Evolutionary conservation across 192 early-diverging fungal species (phyloP).

Genomic region (Coemansia sp.): DNA sequence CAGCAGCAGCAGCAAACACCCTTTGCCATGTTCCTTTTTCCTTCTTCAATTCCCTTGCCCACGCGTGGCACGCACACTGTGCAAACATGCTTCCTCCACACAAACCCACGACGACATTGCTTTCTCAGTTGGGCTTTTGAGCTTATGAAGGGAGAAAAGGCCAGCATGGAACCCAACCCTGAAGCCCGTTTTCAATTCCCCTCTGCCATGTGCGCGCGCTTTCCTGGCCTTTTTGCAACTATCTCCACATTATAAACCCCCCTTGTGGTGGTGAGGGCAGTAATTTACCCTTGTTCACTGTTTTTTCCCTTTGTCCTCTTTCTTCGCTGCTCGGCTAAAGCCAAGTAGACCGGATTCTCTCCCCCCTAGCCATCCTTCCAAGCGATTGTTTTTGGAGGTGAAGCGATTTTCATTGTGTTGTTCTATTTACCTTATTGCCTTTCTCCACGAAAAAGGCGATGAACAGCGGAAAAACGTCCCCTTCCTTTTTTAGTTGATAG

Average conservation of each 20-base stretch:
- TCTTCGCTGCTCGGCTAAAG: background rate
- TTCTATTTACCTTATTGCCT: background rate
- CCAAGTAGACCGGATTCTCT: background rate
- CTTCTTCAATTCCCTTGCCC: background rate
- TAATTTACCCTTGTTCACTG: conserved; percentile 17
- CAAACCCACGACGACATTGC: too few relatives aligned
- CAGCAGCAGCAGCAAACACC: too few relatives aligned
- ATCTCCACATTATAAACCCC: conserved; percentile 4
- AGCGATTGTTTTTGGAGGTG: background rate
- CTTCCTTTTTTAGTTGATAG: background rate
- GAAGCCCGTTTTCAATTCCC: background rate
- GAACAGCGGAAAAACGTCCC: conserved; percentile 4
- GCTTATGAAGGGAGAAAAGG: background rate
- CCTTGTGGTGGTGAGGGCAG: conserved; percentile 6
- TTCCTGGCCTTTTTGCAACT: background rate
- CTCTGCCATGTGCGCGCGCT: background rate
- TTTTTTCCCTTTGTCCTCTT: conserved; percentile 5
- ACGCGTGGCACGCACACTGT: conserved; percentile 9
- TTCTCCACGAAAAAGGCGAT: background rate
- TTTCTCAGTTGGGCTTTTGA: too few relatives aligned
- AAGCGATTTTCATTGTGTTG: background rate
- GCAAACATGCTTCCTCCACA: background rate
- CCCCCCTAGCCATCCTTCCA: background rate
- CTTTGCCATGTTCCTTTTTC: conserved; percentile 3
- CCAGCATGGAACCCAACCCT: background rate